Conservation (phyloP, 495 filamentous ascomycete genomes). For the Neurospora pannonica region DNA sequence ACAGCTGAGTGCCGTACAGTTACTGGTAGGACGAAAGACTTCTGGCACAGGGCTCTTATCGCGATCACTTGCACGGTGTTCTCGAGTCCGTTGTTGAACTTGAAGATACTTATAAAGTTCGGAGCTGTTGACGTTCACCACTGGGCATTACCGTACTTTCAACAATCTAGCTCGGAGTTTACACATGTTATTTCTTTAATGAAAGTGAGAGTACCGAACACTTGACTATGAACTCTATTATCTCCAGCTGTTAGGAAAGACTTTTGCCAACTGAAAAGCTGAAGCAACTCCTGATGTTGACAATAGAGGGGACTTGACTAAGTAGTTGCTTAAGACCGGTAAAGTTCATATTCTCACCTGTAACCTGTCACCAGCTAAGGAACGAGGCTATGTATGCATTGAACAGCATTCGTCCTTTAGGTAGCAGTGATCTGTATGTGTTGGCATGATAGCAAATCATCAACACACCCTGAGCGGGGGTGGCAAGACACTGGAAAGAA, state of each 20-base stretch:
- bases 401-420: neutral
- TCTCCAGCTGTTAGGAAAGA: neutral
- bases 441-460: neutral
- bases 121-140: neutral
- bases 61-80: neutral
- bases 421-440: neutral
- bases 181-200: neutral
- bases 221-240: neutral
- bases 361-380: neutral
- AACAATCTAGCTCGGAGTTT: neutral
- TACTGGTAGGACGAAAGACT: neutral
- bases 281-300: neutral
- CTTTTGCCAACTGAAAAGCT: neutral
- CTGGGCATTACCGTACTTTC: neutral
- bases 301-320: neutral
- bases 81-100: neutral
- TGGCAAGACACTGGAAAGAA: neutral
- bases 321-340: neutral
- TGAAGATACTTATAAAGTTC: neutral
- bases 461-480: neutral
- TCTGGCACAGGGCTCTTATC: neutral
- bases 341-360: neutral
- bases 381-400: neutral
- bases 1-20: neutral
- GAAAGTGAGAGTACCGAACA: neutral